Evolutionary conservation across 345 rosid genomes (phyloP).

Genomic region (Citropsis articulata): DNA sequence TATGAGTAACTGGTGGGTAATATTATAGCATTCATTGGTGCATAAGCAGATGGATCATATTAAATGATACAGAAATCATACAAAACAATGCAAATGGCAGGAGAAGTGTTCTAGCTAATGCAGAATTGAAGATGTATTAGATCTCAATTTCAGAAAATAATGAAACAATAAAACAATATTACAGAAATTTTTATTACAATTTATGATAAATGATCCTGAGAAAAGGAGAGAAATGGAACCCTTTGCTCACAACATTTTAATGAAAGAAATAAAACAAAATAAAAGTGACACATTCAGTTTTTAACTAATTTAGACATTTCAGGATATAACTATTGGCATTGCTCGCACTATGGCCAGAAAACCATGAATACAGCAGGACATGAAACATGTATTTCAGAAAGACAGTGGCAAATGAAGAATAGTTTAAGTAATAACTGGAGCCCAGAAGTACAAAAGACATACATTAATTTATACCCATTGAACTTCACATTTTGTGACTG

Average conservation of each 20-base stretch:
- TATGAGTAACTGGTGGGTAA: not conserved
- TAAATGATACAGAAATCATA: not conserved
- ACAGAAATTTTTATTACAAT: not conserved
- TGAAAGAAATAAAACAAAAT: not conserved
- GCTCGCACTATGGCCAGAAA: not conserved
- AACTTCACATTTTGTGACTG: not conserved
- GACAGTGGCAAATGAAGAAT: not conserved
- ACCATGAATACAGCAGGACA: not conserved
- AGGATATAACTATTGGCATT: not conserved
- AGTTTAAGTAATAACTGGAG: too few species aligned
- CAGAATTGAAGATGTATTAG: not conserved
- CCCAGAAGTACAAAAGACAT: not conserved
- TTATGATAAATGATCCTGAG: not conserved
- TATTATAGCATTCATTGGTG: not conserved
- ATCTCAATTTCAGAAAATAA: not conserved
- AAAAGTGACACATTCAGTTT: not conserved
- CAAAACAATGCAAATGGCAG: not conserved
- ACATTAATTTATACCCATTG: not conserved
- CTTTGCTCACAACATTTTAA: not conserved
- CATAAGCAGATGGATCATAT: not conserved
- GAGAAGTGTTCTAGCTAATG: not conserved
- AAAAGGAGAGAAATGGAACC: not conserved
- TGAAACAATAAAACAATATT: not conserved
- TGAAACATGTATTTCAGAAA: not conserved
- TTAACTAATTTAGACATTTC: not conserved